A percentile compares a stretch with the other conserved stretches of the same genome.
phyloP scores from a whole-genome alignment of 176 grass and related monocot species.

The Puccinellia tenuiflora region DNA sequence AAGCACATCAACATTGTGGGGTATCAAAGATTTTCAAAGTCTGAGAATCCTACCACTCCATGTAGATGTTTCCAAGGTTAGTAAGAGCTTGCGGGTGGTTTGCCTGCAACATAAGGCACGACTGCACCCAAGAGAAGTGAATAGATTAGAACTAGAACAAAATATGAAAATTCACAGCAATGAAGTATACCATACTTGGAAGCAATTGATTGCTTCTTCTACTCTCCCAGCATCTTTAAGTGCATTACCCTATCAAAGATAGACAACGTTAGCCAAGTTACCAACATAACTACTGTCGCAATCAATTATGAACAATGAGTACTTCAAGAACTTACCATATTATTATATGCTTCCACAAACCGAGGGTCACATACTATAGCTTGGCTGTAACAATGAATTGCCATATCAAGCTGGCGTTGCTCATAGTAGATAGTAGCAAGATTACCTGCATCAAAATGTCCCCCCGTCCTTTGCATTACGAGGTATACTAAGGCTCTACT shows the following conservation, averaged over 20 bases:
- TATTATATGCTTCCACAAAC: conserved; percentile 67
- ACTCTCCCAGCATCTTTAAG: conserved; percentile 72
- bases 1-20: background rate
- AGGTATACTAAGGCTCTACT: conserved; percentile 24
- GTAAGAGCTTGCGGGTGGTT: conserved; percentile 75
- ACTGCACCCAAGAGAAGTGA: conserved; percentile 29
- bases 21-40: background rate
- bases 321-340: conserved; percentile 42
- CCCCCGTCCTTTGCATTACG: conserved; percentile 37
- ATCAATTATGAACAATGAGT: background rate
- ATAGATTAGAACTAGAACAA: background rate
- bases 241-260: conserved; percentile 55
- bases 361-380: conserved; percentile 47
- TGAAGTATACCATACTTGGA: conserved; percentile 32
- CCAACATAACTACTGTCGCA: background rate
- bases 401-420: conserved; percentile 61
- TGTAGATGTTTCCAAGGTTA: conserved; percentile 70
- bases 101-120: conserved; percentile 58
- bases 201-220: conserved; percentile 66
- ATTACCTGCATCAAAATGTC: conserved; percentile 60
- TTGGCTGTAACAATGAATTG: conserved; percentile 58
- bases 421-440: conserved; percentile 64
- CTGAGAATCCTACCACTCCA: conserved; percentile 52
- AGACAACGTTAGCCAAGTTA: background rate
- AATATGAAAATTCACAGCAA: background rate